Conservation (phyloP, 2,329 filamentous ascomycete genomes). For the Cytospora chrysosperma region DNA sequence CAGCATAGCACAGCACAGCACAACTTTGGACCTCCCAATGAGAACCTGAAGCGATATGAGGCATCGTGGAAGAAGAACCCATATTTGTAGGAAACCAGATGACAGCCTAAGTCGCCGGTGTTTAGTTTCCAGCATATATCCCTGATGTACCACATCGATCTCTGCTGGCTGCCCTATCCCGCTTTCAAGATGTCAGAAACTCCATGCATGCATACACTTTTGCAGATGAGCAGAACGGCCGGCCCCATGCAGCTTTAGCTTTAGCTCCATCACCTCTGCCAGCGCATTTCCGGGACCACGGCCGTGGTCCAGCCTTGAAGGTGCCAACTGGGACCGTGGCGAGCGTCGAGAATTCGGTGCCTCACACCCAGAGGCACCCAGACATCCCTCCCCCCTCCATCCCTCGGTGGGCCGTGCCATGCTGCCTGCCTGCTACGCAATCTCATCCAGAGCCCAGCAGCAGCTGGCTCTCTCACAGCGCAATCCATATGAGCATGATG, state of each 20-base stretch:
- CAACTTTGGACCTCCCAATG: not conserved
- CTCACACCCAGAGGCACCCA: not conserved
- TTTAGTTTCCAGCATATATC: not conserved
- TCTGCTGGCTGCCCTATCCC: not conserved
- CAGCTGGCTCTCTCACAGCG: conserved; percentile 47
- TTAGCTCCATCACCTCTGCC: not conserved
- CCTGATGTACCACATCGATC: not conserved
- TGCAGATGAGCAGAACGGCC: not conserved
- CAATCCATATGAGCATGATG: conserved; percentile 77
- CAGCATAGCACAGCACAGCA: not conserved
- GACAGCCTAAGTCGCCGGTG: not conserved
- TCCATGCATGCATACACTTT: not conserved
- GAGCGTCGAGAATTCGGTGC: not conserved
- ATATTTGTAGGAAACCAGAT: not conserved
- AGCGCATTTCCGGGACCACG: not conserved
- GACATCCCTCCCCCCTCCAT: not conserved
- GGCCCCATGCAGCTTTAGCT: not conserved
- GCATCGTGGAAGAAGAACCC: not conserved
- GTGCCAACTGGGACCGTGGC: not conserved
- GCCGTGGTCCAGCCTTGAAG: not conserved
- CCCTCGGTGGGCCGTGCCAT: not conserved
- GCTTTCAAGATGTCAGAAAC: not conserved
- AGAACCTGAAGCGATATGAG: not conserved
- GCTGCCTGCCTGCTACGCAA: not conserved
- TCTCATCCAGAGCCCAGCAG: not conserved